These are phyloP conservation scores for Colletotrichum tropicale DNA, from an alignment of 2,329 filamentous ascomycete genomes.

Conservation along the genomic window DNA sequence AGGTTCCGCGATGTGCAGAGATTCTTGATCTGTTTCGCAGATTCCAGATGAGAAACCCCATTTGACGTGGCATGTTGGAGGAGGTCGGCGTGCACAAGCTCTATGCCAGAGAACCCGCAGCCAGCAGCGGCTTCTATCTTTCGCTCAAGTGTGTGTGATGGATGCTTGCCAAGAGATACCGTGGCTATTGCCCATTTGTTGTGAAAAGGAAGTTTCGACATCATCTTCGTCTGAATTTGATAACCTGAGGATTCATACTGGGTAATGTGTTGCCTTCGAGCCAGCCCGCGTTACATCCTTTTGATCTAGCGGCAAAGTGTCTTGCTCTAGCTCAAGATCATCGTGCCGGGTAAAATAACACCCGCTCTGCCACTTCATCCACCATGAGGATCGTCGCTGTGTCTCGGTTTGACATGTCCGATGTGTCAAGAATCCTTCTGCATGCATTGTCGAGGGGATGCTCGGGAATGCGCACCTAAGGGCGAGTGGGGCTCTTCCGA, in stretches of 20 bases:
- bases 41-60: not conserved
- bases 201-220: not conserved
- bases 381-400: fast-evolving
- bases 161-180: not conserved
- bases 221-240: fast-evolving
- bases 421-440: not conserved
- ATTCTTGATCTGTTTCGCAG: fast-evolving
- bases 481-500: not conserved
- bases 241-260: not conserved
- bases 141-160: not conserved
- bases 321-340: not conserved
- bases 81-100: not conserved
- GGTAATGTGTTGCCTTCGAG: not conserved
- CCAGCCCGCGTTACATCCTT: not conserved
- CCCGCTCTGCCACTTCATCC: not conserved
- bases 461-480: not conserved
- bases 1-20: not conserved
- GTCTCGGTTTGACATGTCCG: not conserved
- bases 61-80: not conserved
- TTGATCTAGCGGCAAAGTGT: not conserved
- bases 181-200: not conserved
- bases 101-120: not conserved
- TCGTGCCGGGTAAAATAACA: not conserved
- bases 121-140: not conserved
- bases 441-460: not conserved